These are phyloP conservation scores for Tolypocladium guangdongense DNA, from an alignment of 2,329 filamentous ascomycete species.

Conservation along the genomic window DNA sequence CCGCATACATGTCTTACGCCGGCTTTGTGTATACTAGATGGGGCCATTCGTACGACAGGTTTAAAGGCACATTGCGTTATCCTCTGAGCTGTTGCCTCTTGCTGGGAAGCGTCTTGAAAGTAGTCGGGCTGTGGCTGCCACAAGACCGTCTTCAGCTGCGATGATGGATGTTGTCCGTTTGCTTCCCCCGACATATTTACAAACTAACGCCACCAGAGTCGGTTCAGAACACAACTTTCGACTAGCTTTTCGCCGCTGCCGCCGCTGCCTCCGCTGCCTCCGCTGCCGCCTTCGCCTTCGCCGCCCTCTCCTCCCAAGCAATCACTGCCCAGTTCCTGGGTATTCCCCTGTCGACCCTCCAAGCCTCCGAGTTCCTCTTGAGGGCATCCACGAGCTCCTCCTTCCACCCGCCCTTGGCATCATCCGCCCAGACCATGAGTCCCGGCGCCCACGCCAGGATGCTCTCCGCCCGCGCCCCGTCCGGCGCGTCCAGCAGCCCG, in stretches of 20 bases:
- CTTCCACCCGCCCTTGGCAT: slow-evolving; percentile 9
- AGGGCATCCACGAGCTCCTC: slow-evolving; percentile 5
- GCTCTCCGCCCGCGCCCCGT: slow-evolving; percentile 34
- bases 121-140: background rate
- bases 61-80: background rate
- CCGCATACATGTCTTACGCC: background rate
- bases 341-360: slow-evolving; percentile 7
- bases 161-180: background rate
- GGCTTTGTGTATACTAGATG: background rate
- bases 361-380: slow-evolving; percentile 9
- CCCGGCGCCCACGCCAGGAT: slow-evolving; percentile 31
- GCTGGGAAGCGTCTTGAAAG: background rate
- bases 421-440: slow-evolving; percentile 1
- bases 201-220: background rate
- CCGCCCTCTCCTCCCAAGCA: background rate
- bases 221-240: background rate
- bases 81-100: background rate
- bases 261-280: background rate
- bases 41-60: background rate
- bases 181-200: background rate
- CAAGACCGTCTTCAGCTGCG: background rate
- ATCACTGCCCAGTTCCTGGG: slow-evolving; percentile 7
- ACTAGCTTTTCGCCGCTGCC: background rate
- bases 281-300: background rate
- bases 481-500: slow-evolving; percentile 30